Conservation (phyloP, 306 rosid species). For the Acacia confusa region DNA sequence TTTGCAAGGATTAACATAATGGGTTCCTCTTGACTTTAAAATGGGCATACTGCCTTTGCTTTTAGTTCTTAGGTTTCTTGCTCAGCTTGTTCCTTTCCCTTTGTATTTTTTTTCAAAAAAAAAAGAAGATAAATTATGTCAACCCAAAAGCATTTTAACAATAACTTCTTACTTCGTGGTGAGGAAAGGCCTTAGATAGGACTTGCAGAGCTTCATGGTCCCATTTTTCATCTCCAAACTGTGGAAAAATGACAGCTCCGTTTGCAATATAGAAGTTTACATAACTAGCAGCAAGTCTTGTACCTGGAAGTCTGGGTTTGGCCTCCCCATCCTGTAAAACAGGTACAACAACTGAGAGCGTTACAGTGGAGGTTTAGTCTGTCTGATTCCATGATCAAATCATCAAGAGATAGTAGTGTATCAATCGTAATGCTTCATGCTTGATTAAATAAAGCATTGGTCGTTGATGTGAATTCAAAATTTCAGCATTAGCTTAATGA, state of each 20-base stretch:
- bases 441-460: constrained; percentile 11
- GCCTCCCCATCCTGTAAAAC: constrained; percentile 55
- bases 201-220: constrained; percentile 79
- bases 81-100: not conserved
- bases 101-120: not conserved
- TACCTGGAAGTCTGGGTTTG: constrained; percentile 57
- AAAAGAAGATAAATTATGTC: not conserved
- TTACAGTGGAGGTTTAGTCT: constrained; percentile 13
- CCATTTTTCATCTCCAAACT: constrained; percentile 86
- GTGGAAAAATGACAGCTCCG: constrained; percentile 75
- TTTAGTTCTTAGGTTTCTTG: not conserved
- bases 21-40: not conserved
- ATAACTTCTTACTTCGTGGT: constrained; percentile 60
- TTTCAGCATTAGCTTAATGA: constrained; percentile 5
- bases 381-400: constrained; percentile 13
- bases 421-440: not conserved
- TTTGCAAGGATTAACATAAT: not conserved
- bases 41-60: not conserved
- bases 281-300: constrained; percentile 93
- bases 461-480: constrained; percentile 1
- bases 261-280: constrained; percentile 92
- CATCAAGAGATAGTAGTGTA: not conserved
- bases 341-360: constrained; percentile 11
- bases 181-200: constrained; percentile 70
- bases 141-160: not conserved